Evolutionary conservation across 2,329 filamentous ascomycete genomes (phyloP).

Genomic region (Penicillium sp.): DNA sequence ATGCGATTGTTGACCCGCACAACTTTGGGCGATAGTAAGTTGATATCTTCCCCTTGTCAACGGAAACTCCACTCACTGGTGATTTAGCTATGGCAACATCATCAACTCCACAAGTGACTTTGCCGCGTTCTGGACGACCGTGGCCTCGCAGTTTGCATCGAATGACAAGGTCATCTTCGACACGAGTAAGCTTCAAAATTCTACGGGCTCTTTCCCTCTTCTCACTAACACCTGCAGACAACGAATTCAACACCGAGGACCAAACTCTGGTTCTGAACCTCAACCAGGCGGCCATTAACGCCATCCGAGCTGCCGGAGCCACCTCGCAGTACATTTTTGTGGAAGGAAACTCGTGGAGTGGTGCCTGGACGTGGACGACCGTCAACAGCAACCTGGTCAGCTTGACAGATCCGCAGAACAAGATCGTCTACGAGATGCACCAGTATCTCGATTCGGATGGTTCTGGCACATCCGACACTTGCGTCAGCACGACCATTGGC

Average conservation of each 20-base stretch:
- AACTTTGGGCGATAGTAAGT: slow-evolving; percentile 53
- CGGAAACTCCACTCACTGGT: not conserved
- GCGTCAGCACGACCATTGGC: slow-evolving; percentile 58
- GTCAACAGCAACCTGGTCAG: slow-evolving; percentile 47
- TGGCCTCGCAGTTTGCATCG: slow-evolving; percentile 56
- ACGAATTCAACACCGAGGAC: slow-evolving; percentile 66
- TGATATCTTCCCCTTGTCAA: slow-evolving; percentile 2
- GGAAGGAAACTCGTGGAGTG: slow-evolving; percentile 56
- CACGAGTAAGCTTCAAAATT: slow-evolving; percentile 46
- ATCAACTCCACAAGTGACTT: slow-evolving; percentile 59
- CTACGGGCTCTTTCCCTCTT: not conserved
- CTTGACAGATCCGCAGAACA: slow-evolving; percentile 56
- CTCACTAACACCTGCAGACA: slow-evolving; percentile 45
- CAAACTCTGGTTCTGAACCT: slow-evolving; percentile 60
- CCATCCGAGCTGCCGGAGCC: slow-evolving; percentile 62
- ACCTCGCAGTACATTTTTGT: slow-evolving; percentile 60
- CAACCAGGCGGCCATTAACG: slow-evolving; percentile 66
- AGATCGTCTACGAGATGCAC: slow-evolving; percentile 64
- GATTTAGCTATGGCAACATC: slow-evolving; percentile 37
- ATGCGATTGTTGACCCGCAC: slow-evolving; percentile 62
- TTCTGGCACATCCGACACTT: slow-evolving; percentile 53
- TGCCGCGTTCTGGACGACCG: slow-evolving; percentile 58
- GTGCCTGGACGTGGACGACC: slow-evolving; percentile 54
- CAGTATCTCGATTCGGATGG: slow-evolving; percentile 62
- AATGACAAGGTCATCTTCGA: slow-evolving; percentile 64